A percentile compares a stretch with the other conserved stretches of the same genome.
Evolutionary conservation across 148 eudicot genomes (phyloP).

Genomic region (Diospyros kaki): DNA sequence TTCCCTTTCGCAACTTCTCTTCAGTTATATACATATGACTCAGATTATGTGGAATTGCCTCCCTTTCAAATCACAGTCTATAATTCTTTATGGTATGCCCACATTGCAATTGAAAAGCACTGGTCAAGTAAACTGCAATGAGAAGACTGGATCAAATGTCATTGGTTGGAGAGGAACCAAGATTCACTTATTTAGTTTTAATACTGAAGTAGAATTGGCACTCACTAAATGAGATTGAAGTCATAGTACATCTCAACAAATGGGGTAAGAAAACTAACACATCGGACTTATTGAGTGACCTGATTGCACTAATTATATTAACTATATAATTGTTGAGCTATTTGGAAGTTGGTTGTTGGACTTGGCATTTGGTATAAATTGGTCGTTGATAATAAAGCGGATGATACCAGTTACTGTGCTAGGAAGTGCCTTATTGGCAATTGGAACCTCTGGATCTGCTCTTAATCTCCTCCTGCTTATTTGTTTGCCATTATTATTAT

Average conservation of each 20-base stretch:
- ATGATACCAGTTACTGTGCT: not conserved
- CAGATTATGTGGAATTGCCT: not conserved
- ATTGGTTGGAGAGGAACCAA: not conserved
- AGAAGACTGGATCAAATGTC: not conserved
- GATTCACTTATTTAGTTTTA: not conserved
- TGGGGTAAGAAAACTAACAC: not conserved
- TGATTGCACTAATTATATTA: not conserved
- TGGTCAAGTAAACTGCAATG: not conserved
- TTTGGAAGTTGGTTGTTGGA: not conserved
- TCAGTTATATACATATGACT: not conserved
- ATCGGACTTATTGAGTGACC: not conserved
- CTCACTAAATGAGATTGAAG: conserved; percentile 3
- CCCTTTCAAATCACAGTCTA: not conserved
- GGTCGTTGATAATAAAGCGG: not conserved
- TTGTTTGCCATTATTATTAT: not conserved
- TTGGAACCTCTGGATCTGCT: not conserved
- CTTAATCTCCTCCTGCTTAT: not conserved
- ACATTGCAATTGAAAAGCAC: not conserved
- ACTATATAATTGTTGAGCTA: not conserved
- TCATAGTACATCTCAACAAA: not conserved
- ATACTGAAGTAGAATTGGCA: not conserved
- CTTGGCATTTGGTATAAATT: not conserved
- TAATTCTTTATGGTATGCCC: not conserved
- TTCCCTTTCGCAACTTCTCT: not conserved
- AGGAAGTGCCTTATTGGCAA: not conserved